A percentile compares a stretch with the other conserved stretches of the same genome.
Conservation (phyloP, 352 stramenopile genomes). For the Phytophthora constricta region DNA sequence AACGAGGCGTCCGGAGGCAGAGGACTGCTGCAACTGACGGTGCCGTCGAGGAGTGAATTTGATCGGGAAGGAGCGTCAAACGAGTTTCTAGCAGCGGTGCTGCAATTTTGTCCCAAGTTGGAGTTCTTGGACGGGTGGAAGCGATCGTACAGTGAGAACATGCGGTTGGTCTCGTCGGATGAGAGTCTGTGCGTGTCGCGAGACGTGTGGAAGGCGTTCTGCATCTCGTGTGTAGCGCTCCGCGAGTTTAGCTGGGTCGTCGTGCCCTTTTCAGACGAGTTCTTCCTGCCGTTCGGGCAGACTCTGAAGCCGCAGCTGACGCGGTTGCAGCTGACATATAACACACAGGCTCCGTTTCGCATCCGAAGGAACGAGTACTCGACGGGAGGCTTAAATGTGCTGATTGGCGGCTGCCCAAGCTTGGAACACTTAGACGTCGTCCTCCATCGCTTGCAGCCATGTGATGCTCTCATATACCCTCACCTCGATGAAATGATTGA, state of each 20-base stretch:
- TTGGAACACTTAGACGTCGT: constrained; percentile 53
- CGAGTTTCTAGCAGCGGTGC: constrained; percentile 39
- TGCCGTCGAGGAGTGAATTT: constrained; percentile 40
- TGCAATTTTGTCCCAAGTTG: constrained; percentile 49
- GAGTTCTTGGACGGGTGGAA: constrained; percentile 79
- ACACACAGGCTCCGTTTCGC: constrained; percentile 52
- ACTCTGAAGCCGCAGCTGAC: constrained; percentile 43
- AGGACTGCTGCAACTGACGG: constrained; percentile 42
- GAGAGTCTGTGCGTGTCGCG: constrained; percentile 43
- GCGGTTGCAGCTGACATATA: constrained; percentile 58
- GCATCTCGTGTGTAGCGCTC: constrained; percentile 40
- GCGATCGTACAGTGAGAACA: constrained; percentile 50
- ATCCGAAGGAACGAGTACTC: constrained; percentile 62
- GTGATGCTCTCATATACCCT: constrained; percentile 56
- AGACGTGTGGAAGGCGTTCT: constrained; percentile 56
- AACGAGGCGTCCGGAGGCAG: constrained; percentile 23
- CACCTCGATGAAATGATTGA: constrained; percentile 71
- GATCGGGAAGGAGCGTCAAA: constrained; percentile 45
- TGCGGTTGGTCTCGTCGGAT: constrained; percentile 42
- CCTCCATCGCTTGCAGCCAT: constrained; percentile 54
- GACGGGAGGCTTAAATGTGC: constrained; percentile 43
- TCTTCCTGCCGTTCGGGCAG: constrained; percentile 63
- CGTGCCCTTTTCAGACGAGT: constrained; percentile 69
- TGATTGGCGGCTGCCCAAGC: constrained; percentile 37
- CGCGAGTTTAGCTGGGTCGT: constrained; percentile 77